Conservation (phyloP, 2,329 filamentous ascomycete genomes). For the Purpureocillium takamizusanense region DNA sequence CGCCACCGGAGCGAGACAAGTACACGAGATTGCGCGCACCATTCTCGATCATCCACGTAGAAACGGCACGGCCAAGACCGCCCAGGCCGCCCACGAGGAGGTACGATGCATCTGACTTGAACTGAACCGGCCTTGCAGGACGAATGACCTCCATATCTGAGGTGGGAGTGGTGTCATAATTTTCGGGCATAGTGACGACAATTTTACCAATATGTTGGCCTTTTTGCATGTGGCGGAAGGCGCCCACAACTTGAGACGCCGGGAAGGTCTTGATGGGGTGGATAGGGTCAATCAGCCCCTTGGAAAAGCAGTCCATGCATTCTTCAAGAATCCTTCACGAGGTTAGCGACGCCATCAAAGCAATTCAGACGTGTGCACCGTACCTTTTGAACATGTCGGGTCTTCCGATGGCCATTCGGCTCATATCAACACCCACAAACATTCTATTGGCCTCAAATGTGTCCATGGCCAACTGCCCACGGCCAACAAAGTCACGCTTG, state of each 20-base stretch:
- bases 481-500: slow-evolving; percentile 22
- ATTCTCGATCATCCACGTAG: slow-evolving; percentile 8
- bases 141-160: too few relatives aligned
- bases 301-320: neutral
- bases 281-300: slow-evolving; percentile 4
- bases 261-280: slow-evolving; percentile 7
- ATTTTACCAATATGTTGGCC: slow-evolving; percentile 12
- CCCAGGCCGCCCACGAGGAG: slow-evolving; percentile 12
- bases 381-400: neutral
- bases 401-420: neutral
- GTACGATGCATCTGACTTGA: slow-evolving; percentile 8
- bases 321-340: neutral
- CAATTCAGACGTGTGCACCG: too few relatives aligned
- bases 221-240: slow-evolving; percentile 11
- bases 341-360: too few relatives aligned
- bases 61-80: slow-evolving; percentile 10
- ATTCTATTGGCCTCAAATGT: slow-evolving; percentile 25
- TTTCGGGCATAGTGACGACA: slow-evolving; percentile 8
- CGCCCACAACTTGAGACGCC: slow-evolving; percentile 6
- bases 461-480: slow-evolving; percentile 31
- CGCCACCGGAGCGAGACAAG: slow-evolving; percentile 8
- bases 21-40: slow-evolving; percentile 18
- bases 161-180: neutral
- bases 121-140: neutral
- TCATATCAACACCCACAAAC: slow-evolving; percentile 23